phyloP scores from a whole-genome alignment of 2,329 filamentous ascomycete species.

The Cordyceps militaris region DNA sequence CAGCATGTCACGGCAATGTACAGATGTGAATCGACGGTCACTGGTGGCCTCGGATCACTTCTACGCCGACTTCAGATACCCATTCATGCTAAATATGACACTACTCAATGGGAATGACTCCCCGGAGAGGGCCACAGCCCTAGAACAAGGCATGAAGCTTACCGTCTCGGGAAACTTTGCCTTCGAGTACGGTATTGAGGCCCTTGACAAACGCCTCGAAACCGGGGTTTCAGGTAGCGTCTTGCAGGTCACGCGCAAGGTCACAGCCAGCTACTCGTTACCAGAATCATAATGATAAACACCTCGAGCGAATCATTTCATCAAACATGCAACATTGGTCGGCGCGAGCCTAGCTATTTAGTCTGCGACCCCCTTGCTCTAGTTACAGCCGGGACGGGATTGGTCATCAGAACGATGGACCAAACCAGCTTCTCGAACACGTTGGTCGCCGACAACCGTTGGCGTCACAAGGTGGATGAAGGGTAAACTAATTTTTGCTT shows the following conservation, averaged over 20 bases:
- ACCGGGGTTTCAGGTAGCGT: constrained; percentile 19
- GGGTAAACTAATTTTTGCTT: too few species aligned
- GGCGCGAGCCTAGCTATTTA: too few species aligned
- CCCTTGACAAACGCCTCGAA: constrained; percentile 34
- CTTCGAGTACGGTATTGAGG: constrained; percentile 55
- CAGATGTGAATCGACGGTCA: constrained; percentile 14
- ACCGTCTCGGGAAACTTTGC: constrained; percentile 32
- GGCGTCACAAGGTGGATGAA: too few species aligned
- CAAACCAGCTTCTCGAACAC: too few species aligned
- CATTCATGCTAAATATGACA: constrained; percentile 9
- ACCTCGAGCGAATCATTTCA: neutral
- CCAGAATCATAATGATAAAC: too few species aligned
- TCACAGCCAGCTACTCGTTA: constrained; percentile 43
- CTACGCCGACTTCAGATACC: constrained; percentile 14
- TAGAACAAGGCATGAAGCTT: constrained; percentile 34
- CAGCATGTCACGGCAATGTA: constrained; percentile 30
- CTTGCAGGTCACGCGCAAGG: constrained; percentile 48
- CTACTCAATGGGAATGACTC: constrained; percentile 9
- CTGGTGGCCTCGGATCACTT: neutral
- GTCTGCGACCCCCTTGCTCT: too few species aligned
- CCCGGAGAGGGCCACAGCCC: constrained; percentile 25
- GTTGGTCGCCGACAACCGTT: too few species aligned
- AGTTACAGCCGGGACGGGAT: too few species aligned
- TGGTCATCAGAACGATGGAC: too few species aligned
- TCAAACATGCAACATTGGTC: too few species aligned